Evolutionary conservation across 371 early-diverging fungal species (phyloP), one percentile per base, ranked within the genome.

Genomic region (Dinochytrium kinnereticum): DNA sequence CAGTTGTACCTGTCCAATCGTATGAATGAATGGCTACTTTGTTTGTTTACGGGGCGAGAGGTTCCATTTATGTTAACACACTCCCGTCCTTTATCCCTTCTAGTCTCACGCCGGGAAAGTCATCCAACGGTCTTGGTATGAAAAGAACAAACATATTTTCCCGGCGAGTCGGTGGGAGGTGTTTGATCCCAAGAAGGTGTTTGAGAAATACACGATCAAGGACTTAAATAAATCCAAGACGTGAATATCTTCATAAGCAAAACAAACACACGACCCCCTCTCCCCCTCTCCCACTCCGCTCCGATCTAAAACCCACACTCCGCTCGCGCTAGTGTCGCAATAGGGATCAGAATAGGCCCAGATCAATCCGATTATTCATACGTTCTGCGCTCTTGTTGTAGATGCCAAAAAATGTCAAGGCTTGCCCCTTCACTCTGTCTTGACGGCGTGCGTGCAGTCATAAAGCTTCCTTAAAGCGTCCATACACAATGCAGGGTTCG

Each of bases 41-140:
- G n/a, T n/a, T n/a, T n/a, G n/a, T n/a, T n/a, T n/a, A n/a, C n/a
- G n/a, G n/a, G n/a, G n/a, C n/a, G n/a, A n/a, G n/a, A n/a, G n/a
- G n/a, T n/a, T n/a, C n/a, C n/a, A n/a, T n/a, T n/a, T n/a, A n/a
- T n/a, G n/a, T n/a, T n/a, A n/a, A n/a, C n/a, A n/a, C n/a, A n/a
- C n/a, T n/a, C n/a, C n/a, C n/a, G n/a, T n/a, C n/a, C n/a, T n/a
- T n/a, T n/a, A n/a, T n/a, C n/a, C n/a, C n/a, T n/a, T n/a, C n/a
- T n/a, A n/a, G n/a, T 92, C 96, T 24, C 98, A 97, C 77, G 96
- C 96, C 0, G 97, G 96, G 68, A 97, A 97, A 76, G 95, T 97
- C 2, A 91, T 96, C 24, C 95, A 97, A 81, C 86, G 96, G 36
- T 77, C 90, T 1, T 97, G 97, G 94, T 97, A 97, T 74, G 97